Base-by-base conservation (phyloP, 192 early-diverging fungal genomes). In the Coemansia sp. region DNA sequence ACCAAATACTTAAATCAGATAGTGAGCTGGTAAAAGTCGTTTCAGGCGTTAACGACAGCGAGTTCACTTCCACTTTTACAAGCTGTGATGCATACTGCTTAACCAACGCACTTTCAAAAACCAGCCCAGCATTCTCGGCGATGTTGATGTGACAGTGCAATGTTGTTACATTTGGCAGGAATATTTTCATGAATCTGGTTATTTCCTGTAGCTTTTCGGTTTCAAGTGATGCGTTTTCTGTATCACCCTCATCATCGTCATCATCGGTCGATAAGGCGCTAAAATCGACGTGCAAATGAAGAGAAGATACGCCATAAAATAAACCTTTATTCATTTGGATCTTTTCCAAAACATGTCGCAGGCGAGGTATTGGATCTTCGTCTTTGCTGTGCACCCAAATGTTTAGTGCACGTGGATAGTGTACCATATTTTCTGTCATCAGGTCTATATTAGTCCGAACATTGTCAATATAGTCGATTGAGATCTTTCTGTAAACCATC, bases 331-430 rank as follows among this genome's bases (percentile, higher is more conserved):
- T 26, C 9, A 1, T 8, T 16, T 51, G 48, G 2, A 51, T 2
- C 25, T 26, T 51, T 23, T 51, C 48, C 0, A 51, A 1, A 23
- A 51, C 48, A 51, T 10, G 12, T 25, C 26, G 9, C 48, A 51
- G 16, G 25, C 48, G 25, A 23, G 5, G 48, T 2, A 51, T 25
- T 2, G 48, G 16, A 15, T 26, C 23, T 8, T 25, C 25, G 16
- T 57, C 25, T 13, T 34, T 20, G 15, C 18, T 9, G 18, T 8
- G 31, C 34, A 57, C 25, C 55, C 55, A 57, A 15, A 57, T 57
- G 55, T 57, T 57, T 29, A 57, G 55, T 18, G 55, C 55, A 34
- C 55, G 55, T 8, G 55, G 55, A n/a, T 18, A 20, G 30, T 34
- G 20, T 8, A 16, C 23, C 48, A 51, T 51, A 1, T 8, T 26